A percentile compares a stretch with the other conserved stretches of the same genome.
phyloP scores from a whole-genome alignment of 106 monocot species.

The Posidonia australis region DNA sequence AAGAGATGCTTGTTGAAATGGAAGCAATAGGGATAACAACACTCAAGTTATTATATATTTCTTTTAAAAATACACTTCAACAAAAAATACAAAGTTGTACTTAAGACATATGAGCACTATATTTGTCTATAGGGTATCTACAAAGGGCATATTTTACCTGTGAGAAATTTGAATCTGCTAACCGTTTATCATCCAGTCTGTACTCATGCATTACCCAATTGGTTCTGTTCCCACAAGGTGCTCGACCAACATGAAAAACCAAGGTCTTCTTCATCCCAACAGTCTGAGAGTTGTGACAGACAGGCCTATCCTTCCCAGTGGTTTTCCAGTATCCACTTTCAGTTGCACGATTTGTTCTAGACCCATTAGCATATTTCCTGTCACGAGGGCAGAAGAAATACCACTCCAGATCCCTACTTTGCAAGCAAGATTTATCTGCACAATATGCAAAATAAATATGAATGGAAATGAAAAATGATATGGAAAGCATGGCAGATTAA shows the following conservation, averaged over 20 bases:
- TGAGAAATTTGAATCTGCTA: slow-evolving; percentile 25
- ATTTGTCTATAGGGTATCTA: not conserved
- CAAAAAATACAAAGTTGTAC: too few species aligned
- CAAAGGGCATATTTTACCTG: slow-evolving; percentile 23
- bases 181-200: slow-evolving; percentile 29
- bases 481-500: too few species aligned
- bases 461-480: not conserved
- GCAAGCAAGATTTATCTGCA: slow-evolving; percentile 54
- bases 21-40: too few species aligned
- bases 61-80: too few species aligned
- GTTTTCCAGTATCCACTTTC: slow-evolving; percentile 66
- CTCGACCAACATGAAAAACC: slow-evolving; percentile 52
- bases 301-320: slow-evolving; percentile 48
- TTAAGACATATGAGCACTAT: too few species aligned
- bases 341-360: slow-evolving; percentile 50
- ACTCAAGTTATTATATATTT: too few species aligned
- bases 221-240: slow-evolving; percentile 46
- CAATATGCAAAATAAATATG: not conserved
- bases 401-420: slow-evolving; percentile 54
- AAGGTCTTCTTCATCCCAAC: slow-evolving; percentile 60
- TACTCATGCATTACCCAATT: slow-evolving; percentile 80
- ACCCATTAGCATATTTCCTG: slow-evolving; percentile 49
- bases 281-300: slow-evolving; percentile 30
- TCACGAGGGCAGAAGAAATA: slow-evolving; percentile 71
- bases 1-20: too few species aligned